Evolutionary conservation across 2,329 filamentous ascomycete genomes (phyloP), one percentile per base, ranked within the genome.

Genomic region (Emericellopsis cladophorae): DNA sequence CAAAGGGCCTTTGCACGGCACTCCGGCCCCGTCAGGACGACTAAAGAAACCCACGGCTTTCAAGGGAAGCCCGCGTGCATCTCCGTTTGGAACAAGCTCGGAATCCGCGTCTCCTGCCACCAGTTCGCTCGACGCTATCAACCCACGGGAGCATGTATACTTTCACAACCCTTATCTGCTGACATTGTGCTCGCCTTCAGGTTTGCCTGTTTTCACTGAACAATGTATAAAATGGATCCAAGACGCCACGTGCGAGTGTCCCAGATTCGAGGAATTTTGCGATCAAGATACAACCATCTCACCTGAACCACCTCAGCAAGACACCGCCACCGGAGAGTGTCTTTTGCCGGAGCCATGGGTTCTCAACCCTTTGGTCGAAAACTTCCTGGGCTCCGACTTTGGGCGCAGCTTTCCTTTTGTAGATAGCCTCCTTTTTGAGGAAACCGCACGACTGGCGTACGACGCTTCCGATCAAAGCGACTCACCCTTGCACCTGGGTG

Each of bases 331-430:
- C n/a, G 39, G 18, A 10, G 12, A 12, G 18, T 22, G 16, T 12
- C 18, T n/a, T 7, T 29, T 41, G 10, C 40, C 40, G 11, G 34
- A 41, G 10, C 35, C 18, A 7, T 31, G 34, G 35, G 15, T 45
- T 4, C 45, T 59, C 8, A 42, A 48, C 10, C 38, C 36, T 16
- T 49, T 36, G 32, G 21, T 49, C 9, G 34, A 37, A 2, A 33
- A 40, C 0, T 52, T 44, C 33, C 40, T 39, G 8, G 22, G 43
- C 0, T 56, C 52, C 1, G 45, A 59, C 4, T 51, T 67, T 46
- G 56, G 55, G 18, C 53, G 57, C 1, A 50, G 65, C 1, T 68
- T 71, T 39, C 68, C 68, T 1, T 37, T 66, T 7, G 44, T 70
- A 10, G 66, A 71, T 41, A 39, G 45, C 2, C 51, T 56, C 0